Evolutionary conservation across 2,329 filamentous ascomycete species (phyloP).

Genomic region (Tolypocladium guangdongense): DNA sequence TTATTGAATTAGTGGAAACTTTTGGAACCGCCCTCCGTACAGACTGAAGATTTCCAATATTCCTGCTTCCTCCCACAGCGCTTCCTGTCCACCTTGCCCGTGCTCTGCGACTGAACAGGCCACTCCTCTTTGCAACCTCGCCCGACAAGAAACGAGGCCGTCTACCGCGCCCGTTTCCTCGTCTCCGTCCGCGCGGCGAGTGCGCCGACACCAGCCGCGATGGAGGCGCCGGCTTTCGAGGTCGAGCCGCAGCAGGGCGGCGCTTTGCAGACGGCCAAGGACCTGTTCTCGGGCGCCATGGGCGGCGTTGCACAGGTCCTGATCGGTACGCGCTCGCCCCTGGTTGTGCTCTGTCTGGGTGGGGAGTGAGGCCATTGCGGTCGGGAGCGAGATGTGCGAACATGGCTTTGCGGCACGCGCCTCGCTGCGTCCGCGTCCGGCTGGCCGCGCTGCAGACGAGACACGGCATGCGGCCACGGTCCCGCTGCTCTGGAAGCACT

Average conservation of each 20-base stretch:
- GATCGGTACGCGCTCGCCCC: conserved; percentile 49
- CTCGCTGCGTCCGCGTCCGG: background rate
- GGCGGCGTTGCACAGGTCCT: conserved; percentile 92
- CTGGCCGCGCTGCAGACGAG: background rate
- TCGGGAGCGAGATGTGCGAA: background rate
- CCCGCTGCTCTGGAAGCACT: background rate
- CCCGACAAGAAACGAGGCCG: no score
- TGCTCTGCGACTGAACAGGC: background rate
- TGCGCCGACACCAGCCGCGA: conserved; percentile 11
- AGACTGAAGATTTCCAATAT: background rate
- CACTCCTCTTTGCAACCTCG: no score
- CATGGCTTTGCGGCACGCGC: no score
- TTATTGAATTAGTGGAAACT: no score
- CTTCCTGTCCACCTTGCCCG: background rate
- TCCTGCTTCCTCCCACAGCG: background rate
- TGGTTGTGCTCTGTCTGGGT: background rate
- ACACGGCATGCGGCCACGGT: background rate
- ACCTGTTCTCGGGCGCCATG: conserved; percentile 80
- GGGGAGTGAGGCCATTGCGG: background rate
- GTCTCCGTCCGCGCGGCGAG: background rate
- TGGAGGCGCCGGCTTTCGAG: conserved; percentile 26
- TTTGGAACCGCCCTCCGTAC: no score
- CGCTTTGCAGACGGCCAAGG: conserved; percentile 61
- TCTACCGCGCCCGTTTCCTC: background rate
- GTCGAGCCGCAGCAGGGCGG: conserved; percentile 22